Evolutionary conservation across 345 rosid genomes (phyloP).

Genomic region (Gossypioides kirkii): DNA sequence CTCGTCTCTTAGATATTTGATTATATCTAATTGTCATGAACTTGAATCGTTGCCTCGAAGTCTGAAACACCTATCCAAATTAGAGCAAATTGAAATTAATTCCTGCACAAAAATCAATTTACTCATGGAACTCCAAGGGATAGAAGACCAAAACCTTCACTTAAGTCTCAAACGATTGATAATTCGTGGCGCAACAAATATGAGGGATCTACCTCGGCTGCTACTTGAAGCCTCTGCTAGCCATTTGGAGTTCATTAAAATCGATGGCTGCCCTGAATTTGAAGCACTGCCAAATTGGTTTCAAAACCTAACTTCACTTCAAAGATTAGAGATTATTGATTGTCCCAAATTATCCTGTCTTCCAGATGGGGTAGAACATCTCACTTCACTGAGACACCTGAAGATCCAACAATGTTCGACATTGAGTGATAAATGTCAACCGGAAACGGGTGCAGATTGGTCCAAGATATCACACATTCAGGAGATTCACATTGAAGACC

Average conservation of each 20-base stretch:
- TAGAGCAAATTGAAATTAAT: neutral
- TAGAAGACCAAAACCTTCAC: neutral
- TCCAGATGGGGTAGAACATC: neutral
- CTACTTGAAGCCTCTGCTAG: neutral
- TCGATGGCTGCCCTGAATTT: neutral
- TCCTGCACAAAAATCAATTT: neutral
- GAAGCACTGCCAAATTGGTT: neutral
- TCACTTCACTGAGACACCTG: neutral
- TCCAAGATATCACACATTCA: neutral
- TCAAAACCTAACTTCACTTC: neutral
- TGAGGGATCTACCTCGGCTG: neutral
- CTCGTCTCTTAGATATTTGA: neutral
- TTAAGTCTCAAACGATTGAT: neutral
- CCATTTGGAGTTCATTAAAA: neutral
- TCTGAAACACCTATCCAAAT: neutral
- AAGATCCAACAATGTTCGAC: neutral
- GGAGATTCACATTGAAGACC: too few relatives aligned
- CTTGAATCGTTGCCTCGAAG: neutral
- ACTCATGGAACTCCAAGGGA: neutral
- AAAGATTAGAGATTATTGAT: neutral
- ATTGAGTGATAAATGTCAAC: neutral
- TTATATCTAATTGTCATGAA: fast-evolving
- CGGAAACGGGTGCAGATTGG: neutral
- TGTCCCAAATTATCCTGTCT: neutral
- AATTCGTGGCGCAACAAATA: too few relatives aligned